Conservation (phyloP, 805 yeast species). For the Yamadazyma paraphyllophila region DNA sequence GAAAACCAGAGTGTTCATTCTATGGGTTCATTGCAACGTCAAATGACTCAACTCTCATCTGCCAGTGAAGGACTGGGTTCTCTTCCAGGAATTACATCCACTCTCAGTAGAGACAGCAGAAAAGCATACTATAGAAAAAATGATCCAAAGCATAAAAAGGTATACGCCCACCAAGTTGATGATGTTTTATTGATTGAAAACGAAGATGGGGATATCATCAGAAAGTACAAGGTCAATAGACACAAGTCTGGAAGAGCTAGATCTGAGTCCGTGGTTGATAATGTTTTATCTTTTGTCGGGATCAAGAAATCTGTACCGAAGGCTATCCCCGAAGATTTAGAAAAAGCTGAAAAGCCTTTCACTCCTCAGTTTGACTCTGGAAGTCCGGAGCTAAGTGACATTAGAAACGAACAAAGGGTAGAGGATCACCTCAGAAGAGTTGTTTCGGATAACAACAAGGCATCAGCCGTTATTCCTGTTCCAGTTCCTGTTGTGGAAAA, state of each 20-base stretch:
- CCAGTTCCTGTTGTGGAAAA: slow-evolving; percentile 9
- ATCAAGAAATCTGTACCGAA: slow-evolving; percentile 25
- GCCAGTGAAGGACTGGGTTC: slow-evolving; percentile 10
- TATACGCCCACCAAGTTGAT: slow-evolving; percentile 76
- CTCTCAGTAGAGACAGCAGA: slow-evolving; percentile 14
- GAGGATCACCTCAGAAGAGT: slow-evolving; percentile 5
- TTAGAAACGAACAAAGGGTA: slow-evolving; percentile 5
- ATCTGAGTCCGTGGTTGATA: slow-evolving; percentile 40
- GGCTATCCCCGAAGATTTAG: slow-evolving; percentile 2
- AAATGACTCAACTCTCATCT: slow-evolving; percentile 34
- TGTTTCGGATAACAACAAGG: not conserved
- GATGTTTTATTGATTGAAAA: slow-evolving; percentile 81
- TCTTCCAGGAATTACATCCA: slow-evolving; percentile 8
- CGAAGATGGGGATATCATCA: slow-evolving; percentile 85
- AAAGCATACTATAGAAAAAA: slow-evolving; percentile 28
- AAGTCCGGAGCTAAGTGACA: slow-evolving; percentile 6
- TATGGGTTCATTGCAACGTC: slow-evolving; percentile 37
- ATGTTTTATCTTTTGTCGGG: slow-evolving; percentile 58
- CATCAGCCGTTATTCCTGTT: slow-evolving; percentile 5
- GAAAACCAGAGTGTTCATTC: slow-evolving; percentile 37
- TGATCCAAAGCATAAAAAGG: slow-evolving; percentile 36
- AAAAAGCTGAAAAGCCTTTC: slow-evolving; percentile 7
- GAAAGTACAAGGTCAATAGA: slow-evolving; percentile 73
- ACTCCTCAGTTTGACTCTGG: slow-evolving; percentile 15
- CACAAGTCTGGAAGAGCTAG: slow-evolving; percentile 47